A percentile compares a stretch with the other conserved stretches of the same genome.
These are phyloP conservation scores for Tympanopsis confertula DNA, from an alignment of 2,329 filamentous ascomycete species.

Conservation along the genomic window DNA sequence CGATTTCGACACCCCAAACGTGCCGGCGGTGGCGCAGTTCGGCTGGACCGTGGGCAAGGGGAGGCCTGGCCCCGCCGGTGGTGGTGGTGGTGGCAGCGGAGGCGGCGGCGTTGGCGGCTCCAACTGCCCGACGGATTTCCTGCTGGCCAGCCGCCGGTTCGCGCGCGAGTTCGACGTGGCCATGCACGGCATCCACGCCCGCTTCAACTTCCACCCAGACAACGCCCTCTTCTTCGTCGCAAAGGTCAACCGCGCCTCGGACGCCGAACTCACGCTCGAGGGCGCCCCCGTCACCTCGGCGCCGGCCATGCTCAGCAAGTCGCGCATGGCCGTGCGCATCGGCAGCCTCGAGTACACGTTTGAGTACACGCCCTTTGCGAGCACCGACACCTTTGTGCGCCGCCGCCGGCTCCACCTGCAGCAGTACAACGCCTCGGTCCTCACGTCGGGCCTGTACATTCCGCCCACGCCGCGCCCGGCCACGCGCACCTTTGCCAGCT, in stretches of 20 bases:
- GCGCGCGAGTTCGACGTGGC: background rate
- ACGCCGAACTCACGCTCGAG: background rate
- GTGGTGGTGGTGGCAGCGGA: too few relatives aligned
- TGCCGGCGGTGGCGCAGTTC: background rate
- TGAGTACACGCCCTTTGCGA: background rate
- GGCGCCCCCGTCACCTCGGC: background rate
- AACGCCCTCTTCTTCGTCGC: slow-evolving; percentile 1
- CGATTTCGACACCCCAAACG: background rate
- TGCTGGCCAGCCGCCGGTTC: background rate
- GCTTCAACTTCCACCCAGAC: slow-evolving; percentile 1
- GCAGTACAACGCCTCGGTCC: background rate
- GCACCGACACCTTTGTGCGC: background rate
- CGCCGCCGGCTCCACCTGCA: background rate
- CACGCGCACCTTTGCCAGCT: background rate
- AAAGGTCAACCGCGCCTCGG: background rate
- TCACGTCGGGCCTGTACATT: background rate
- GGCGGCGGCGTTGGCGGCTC: too few relatives aligned
- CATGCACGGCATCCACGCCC: background rate
- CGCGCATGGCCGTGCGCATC: slow-evolving; percentile 1
- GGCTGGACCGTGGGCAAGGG: background rate
- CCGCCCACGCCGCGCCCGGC: background rate
- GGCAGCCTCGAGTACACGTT: slow-evolving; percentile 1
- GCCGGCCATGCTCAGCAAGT: background rate
- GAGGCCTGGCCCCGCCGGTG: too few relatives aligned
- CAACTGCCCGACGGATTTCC: too few relatives aligned